phyloP scores from a whole-genome alignment of 2,329 filamentous ascomycete genomes.

The Talaromyces funiculosus region DNA sequence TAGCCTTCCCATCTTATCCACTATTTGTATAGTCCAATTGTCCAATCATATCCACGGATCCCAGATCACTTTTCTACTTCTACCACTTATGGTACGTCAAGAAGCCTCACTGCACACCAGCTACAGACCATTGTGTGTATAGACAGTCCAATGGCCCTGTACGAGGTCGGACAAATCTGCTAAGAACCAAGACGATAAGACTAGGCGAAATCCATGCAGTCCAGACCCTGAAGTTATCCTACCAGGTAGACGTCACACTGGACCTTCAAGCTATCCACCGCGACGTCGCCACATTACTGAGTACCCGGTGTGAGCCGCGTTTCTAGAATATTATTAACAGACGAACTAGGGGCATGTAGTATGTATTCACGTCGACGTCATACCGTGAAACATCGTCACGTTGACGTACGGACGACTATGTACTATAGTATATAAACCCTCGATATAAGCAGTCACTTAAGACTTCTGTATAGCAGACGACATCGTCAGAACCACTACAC shows the following conservation, averaged over 20 bases:
- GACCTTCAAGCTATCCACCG: background rate
- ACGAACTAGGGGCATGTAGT: too few relatives aligned
- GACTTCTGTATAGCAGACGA: background rate
- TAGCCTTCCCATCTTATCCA: background rate
- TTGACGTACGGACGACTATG: slow-evolving; percentile 1
- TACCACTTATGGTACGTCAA: too few relatives aligned
- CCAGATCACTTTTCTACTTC: background rate
- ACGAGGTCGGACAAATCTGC: too few relatives aligned
- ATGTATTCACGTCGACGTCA: slow-evolving; percentile 8
- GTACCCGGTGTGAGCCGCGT: background rate
- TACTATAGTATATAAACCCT: background rate
- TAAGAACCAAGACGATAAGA: too few relatives aligned
- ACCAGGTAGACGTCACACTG: background rate
- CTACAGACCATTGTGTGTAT: too few relatives aligned
- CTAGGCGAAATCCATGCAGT: background rate
- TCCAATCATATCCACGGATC: background rate
- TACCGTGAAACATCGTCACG: slow-evolving; percentile 1
- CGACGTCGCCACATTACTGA: background rate
- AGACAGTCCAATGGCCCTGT: too few relatives aligned
- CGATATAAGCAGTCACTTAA: background rate
- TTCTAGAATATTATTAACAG: background rate
- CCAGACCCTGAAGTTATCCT: background rate
- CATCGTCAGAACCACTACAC: background rate
- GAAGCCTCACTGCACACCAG: background rate
- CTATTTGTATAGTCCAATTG: background rate